Base-by-base conservation (phyloP, 345 rosid genomes). In the Ceriops tagal region DNA sequence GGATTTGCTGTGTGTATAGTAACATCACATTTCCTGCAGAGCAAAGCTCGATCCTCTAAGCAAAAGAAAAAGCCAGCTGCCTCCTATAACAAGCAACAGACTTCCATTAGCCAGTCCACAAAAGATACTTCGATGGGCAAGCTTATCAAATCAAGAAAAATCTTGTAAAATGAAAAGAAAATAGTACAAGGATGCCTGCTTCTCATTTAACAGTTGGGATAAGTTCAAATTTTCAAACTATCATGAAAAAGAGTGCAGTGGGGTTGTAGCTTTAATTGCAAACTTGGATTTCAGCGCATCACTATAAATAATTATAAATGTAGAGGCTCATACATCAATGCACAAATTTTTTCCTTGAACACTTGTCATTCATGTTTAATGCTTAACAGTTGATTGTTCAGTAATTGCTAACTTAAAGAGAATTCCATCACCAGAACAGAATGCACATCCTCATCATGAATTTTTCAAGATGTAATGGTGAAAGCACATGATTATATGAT, bases 21-120 rank as follows among this genome's bases (percentile, higher is more conserved):
- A 71, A 92, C 82, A 75, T 95, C 99, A 75, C 99, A 95, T 82
- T 92, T 95, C 82, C 97, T 79, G 80, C 99, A 95, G 30, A 95
- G 91, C 53, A 95, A 81, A 52, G 99, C 97, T 78, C 97, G 81
- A 73, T 95, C 99, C 81, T 95, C 89, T 66, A 95, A 80, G 77
- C 99, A 95, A 62, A 95, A 95, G 96, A 95, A 95, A 80, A 89
- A 85, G 13, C 99, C 99, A 63, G 93, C 83, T 18, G 85, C 71
- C 75, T 95, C 99, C 99, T 95, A 88, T 56, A 70, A 77, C 53
- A 27, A 66, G 62, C 58, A 49, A 47, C 35, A 3, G 53, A 69
- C 20, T 11, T 43, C 35, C 10, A 53, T 30, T 6, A 27, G 37
- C 30, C 6, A 7, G 26, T 39, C 7, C 21, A 35, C 30, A 26